Evolutionary conservation across 2,329 filamentous ascomycete genomes (phyloP), one percentile per base, ranked within the genome.

Genomic region (Talaromyces piceae): DNA sequence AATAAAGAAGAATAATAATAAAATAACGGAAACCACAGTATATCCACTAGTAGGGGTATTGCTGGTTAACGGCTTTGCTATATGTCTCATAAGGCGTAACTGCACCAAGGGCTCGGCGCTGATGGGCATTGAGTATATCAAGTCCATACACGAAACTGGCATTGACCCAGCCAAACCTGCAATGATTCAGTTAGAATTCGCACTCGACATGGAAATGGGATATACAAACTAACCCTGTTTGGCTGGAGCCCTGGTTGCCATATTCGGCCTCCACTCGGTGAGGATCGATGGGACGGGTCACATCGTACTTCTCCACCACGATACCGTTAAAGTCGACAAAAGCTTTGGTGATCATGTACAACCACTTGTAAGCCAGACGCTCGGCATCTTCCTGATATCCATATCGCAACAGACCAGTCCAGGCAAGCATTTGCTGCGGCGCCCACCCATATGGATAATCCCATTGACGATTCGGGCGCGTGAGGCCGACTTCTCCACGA

Each of bases 291-390:
- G 87, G 84, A 51, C 88, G 77, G 18, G 91, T 97, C 54, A 98
- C 93, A 70, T 98, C 88, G 73, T 98, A 98, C 74, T 98, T 98
- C 72, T 98, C 93, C 5, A 97, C 93, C 1, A 98, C 91, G 7
- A 96, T 90, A 33, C 93, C 93, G 65, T 97, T 97, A 77, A 91
- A 97, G 68, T 98, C 91, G 54, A 96, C 91, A 73, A 97, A 97
- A 0, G 93, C 91, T 72, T 95, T 96, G 53, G 89, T 96, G 63
- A 96, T 90, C 91, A 97, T 97, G 68, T 91, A 95, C 49, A 96
- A 74, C 93, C 93, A 98, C 70, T 93, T 90, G 72, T 98, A 98
- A 0, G 89, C 87, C 57, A 98, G 73, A 28, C 90, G 79, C 72
- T 95, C 87, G 1, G 90, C 90, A 55, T 96, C 91, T 22, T 91